Base-by-base conservation (phyloP, 2,329 filamentous ascomycete genomes). In the Graphium sp. region DNA sequence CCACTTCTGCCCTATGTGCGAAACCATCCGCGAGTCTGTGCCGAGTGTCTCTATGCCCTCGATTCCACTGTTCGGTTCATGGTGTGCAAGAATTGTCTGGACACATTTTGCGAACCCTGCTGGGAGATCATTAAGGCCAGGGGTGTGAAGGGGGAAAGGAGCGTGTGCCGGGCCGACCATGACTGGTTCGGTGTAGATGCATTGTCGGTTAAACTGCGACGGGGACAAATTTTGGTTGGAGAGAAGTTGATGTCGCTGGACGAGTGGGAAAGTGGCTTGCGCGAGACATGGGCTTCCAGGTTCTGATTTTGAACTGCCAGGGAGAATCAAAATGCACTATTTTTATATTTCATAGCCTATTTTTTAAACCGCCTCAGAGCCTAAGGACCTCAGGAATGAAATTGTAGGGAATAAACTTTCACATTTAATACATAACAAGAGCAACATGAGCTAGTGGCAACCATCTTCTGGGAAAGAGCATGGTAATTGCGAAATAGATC, bases 181-280 rank as follows among this genome's bases (percentile, higher is more conserved):
- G 39, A 45, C 22, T 57, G 53, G 53, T 44, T 57, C 12, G 26
- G 38, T 1, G 49, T 57, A n/a, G 48, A 45, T 15, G 46, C 53
- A 5, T 33, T 57, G 32, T 37, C 41, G n/a, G 42, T 34, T 22
- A 37, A 44, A 3, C 28, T 57, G 14, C 48, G 52, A 9, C 45
- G 45, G 9, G 53, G 53, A 2, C 50, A 57, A 40, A 52, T 57
- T 18, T 29, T 55, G n/a, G 35, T 51, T 2, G 34, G 24, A 1
- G 41, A 46, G 26, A 32, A 41, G 16, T 44, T 55, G 7, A 40
- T 40, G 29, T 39, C 40, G 7, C 48, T 56, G 30, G 38, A 32
- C 0, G 46, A 50, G 24, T 57, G 53, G 53, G 52, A 52, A 36
- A 37, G 39, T 22, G 37, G 29, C 13, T 26, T 57, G 22, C 39